Evolutionary conservation across 768 basidiomycete species (phyloP), one percentile per base, ranked within the genome.

Genomic region (Russula sp.): DNA sequence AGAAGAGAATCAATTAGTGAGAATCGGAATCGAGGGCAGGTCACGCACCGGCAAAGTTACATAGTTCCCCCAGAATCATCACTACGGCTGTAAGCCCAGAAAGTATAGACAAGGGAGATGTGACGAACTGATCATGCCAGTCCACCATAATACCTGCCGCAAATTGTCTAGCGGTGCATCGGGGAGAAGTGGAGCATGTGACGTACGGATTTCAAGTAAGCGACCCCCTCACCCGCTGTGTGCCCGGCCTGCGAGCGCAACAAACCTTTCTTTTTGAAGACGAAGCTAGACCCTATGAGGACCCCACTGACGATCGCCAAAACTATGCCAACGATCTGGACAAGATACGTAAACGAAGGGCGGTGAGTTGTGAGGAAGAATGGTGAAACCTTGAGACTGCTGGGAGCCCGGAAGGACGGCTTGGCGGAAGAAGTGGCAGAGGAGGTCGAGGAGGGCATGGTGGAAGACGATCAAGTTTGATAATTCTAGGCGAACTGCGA

Each of bases 231-330:
- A 59, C 90, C 90, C 3, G 87, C 83, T 45, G 76, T 74, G 63
- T 88, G 86, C 68, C 90, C 93, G 63, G 89, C 88, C 78, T 91
- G 89, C 72, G 87, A 84, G 74, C 85, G 80, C 57, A 93, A 72
- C 20, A 93, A 78, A 9, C 91, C 96, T 71, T 93, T 97, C 83
- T 99, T 99, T 85, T 99, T 99, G 78, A 99, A 88, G 2, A 98
- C 95, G 74, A 98, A 98, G 69, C 87, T 89, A 45, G 83, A 82
- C 5, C 96, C 97, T 64, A 98, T 99, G 64, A 99, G 84, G 34
- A 94, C 47, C 8, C 96, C 97, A 70, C 89, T 92, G 42, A 73
- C 69, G 55, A 94, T 72, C 54, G 91, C 89, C 63, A 93, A 82
- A 52, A 91, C 73, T 68, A 93, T 84, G 11, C 91, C 90, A 68